A percentile compares a stretch with the other conserved stretches of the same genome.
Conservation (phyloP, 2,329 filamentous ascomycete species). For the Aspergillus sp. region DNA sequence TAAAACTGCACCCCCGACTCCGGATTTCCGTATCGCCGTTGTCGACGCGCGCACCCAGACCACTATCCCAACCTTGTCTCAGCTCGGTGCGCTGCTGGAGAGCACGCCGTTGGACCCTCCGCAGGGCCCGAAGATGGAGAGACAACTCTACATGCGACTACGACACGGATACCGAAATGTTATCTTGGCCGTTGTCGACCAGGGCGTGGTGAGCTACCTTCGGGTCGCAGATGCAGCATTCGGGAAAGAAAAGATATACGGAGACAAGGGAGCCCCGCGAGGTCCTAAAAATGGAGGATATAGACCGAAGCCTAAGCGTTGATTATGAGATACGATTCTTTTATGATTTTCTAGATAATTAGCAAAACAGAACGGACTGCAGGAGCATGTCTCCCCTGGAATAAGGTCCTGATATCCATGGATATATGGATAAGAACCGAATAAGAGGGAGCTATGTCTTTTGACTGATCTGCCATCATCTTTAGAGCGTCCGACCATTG, state of each 20-base stretch:
- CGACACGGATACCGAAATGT: slow-evolving; percentile 83
- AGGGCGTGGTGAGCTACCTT: slow-evolving; percentile 84
- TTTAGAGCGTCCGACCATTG: slow-evolving; percentile 45
- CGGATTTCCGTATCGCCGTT: slow-evolving; percentile 82
- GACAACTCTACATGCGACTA: slow-evolving; percentile 66
- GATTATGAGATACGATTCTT: slow-evolving; percentile 9
- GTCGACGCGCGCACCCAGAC: slow-evolving; percentile 67
- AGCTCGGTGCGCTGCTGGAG: slow-evolving; percentile 68
- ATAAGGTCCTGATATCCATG: slow-evolving; percentile 20
- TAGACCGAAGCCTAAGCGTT: slow-evolving; percentile 26
- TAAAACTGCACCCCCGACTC: slow-evolving; percentile 71
- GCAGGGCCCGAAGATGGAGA: slow-evolving; percentile 41
- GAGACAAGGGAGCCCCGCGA: slow-evolving; percentile 30
- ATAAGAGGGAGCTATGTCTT: slow-evolving; percentile 15
- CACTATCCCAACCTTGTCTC: slow-evolving; percentile 64
- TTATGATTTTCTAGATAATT: slow-evolving; percentile 18
- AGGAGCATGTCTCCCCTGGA: slow-evolving; percentile 22
- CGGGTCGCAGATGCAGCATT: slow-evolving; percentile 77
- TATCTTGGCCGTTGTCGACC: slow-evolving; percentile 81
- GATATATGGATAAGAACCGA: slow-evolving; percentile 16
- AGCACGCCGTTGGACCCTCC: slow-evolving; percentile 67
- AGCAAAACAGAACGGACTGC: too few relatives aligned
- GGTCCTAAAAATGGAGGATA: slow-evolving; percentile 26
- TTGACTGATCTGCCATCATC: slow-evolving; percentile 40
- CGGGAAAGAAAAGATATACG: slow-evolving; percentile 66